Evolutionary conservation across 1,139 yeast genomes (phyloP).

Genomic region (Hanseniaspora gamundiae): DNA sequence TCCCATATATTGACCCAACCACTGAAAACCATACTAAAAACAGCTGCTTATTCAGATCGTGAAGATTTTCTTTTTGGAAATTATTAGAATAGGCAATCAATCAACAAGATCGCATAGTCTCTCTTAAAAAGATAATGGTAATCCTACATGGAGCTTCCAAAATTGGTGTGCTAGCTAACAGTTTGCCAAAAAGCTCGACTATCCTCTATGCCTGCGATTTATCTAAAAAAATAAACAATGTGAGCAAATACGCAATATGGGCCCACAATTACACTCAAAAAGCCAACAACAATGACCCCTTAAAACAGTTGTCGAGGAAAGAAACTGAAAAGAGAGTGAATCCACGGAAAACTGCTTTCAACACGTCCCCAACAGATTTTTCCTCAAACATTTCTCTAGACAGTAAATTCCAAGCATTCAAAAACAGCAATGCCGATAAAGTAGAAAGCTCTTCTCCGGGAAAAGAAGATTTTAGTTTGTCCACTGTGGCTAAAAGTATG

Average conservation of each 20-base stretch:
- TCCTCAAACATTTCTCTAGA: slow-evolving; percentile 21
- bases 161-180: too few relatives aligned
- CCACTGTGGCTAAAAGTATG: slow-evolving; percentile 6
- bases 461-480: slow-evolving; percentile 2
- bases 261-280: slow-evolving; percentile 2
- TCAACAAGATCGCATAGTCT: too few relatives aligned
- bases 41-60: too few relatives aligned
- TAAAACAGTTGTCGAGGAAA: background rate
- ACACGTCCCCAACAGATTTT: slow-evolving; percentile 28
- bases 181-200: too few relatives aligned
- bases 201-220: too few relatives aligned
- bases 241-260: slow-evolving; percentile 2
- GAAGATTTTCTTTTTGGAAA: too few relatives aligned
- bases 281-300: too few relatives aligned
- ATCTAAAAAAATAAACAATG: background rate
- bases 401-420: background rate
- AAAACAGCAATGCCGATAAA: background rate
- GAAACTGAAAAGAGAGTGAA: slow-evolving; percentile 1
- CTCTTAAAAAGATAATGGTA: too few relatives aligned
- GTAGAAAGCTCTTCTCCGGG: background rate
- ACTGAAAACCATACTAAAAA: too few relatives aligned
- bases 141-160: too few relatives aligned
- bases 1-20: too few relatives aligned
- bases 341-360: slow-evolving; percentile 11
- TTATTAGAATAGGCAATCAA: too few relatives aligned